Percentiles rank a stretch among this genome's conserved stretches.
Conservation (phyloP, 331 rosid species). For the Stylosanthes scabra region DNA sequence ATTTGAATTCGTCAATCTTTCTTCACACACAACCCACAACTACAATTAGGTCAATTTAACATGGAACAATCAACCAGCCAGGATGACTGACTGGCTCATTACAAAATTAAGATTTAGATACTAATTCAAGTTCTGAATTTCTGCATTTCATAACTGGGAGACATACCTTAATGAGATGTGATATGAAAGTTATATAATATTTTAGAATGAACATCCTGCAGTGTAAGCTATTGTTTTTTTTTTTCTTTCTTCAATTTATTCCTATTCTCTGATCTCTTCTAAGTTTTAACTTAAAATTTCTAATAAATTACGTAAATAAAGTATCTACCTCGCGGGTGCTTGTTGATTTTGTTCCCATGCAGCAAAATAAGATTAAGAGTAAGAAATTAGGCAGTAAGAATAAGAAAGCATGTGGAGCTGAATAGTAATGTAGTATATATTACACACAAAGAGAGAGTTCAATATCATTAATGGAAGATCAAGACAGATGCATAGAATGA, state of each 20-base stretch:
- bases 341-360: slow-evolving; percentile 7
- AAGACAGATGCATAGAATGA: slow-evolving; percentile 41
- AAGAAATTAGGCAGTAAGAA: slow-evolving; percentile 35
- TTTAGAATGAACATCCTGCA: background rate
- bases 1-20: slow-evolving; percentile 7
- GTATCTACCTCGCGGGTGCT: background rate
- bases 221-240: too few species aligned
- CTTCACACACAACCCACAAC: background rate
- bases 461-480: slow-evolving; percentile 41
- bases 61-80: background rate
- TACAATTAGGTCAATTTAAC: background rate
- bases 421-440: slow-evolving; percentile 52
- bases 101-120: background rate
- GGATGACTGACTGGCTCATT: too few species aligned
- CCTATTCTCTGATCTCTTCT: too few species aligned
- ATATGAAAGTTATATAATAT: background rate
- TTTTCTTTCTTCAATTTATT: background rate
- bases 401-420: slow-evolving; percentile 40
- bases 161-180: background rate
- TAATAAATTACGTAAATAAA: background rate
- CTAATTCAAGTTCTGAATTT: slow-evolving; percentile 15
- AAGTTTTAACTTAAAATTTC: background rate
- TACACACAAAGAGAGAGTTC: slow-evolving; percentile 49
- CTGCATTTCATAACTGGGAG: background rate
- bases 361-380: slow-evolving; percentile 22